A percentile compares a stretch with the other conserved stretches of the same genome.
These are phyloP conservation scores for Pseudomicrostroma phylloplanum DNA, from an alignment of 1,284 basidiomycete species.

Conservation along the genomic window DNA sequence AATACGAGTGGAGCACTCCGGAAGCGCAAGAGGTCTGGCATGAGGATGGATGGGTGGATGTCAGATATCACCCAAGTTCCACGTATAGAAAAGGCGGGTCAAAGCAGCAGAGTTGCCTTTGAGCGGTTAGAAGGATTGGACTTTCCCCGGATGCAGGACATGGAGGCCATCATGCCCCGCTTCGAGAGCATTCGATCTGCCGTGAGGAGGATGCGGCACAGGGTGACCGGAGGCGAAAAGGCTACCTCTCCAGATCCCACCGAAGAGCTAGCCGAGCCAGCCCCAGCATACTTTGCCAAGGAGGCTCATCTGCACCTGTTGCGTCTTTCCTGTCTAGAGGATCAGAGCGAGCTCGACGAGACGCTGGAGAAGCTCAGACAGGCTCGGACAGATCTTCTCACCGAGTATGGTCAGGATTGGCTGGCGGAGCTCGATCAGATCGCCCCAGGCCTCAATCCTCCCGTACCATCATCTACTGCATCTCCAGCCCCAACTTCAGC, in stretches of 20 bases:
- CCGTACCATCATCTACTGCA: neutral
- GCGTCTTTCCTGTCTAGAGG: neutral
- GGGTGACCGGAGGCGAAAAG: neutral
- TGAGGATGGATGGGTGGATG: neutral
- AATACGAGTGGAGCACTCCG: neutral
- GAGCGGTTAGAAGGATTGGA: neutral
- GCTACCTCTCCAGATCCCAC: neutral
- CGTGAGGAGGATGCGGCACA: neutral
- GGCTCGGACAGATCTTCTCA: neutral
- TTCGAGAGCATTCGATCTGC: neutral
- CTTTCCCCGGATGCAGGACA: neutral
- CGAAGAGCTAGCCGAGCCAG: neutral
- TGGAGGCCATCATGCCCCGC: neutral
- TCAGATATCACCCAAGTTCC: neutral
- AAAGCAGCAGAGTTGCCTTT: neutral
- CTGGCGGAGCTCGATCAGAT: slow-evolving; percentile 1
- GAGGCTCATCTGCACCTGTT: slow-evolving; percentile 2
- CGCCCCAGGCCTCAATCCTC: neutral
- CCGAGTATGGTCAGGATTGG: neutral
- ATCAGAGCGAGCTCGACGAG: neutral
- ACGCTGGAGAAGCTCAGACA: neutral
- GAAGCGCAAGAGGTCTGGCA: neutral
- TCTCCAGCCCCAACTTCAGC: neutral
- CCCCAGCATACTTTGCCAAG: neutral
- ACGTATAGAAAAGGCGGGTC: neutral